Evolutionary conservation across 352 stramenopile species (phyloP).

Genomic region (Pilasporangium apinafurcum): DNA sequence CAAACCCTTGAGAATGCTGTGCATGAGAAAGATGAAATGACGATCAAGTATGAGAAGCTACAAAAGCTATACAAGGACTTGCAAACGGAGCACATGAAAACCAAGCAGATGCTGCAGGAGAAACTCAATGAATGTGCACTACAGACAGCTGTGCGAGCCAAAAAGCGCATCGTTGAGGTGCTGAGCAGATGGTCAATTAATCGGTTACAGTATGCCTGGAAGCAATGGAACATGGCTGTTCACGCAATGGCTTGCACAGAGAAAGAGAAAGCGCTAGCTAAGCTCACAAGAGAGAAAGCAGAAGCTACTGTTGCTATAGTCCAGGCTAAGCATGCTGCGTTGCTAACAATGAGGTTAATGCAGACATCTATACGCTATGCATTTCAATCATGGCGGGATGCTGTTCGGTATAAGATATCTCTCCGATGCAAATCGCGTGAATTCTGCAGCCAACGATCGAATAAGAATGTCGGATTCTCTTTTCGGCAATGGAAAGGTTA

Average conservation of each 20-base stretch:
- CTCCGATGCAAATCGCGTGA: not conserved
- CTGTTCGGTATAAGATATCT: not conserved
- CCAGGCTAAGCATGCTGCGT: not conserved
- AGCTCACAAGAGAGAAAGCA: constrained; percentile 1
- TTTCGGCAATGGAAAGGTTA: too few species aligned
- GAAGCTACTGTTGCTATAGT: too few species aligned
- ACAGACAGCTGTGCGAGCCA: constrained; percentile 10
- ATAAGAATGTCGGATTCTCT: too few species aligned
- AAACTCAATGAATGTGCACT: constrained; percentile 11
- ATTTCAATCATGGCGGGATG: constrained; percentile 1
- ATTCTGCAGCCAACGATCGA: not conserved
- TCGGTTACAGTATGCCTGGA: constrained; percentile 27
- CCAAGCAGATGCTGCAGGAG: constrained; percentile 11
- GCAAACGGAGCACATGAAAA: constrained; percentile 16
- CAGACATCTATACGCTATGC: not conserved
- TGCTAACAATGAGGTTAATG: not conserved
- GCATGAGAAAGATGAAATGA: constrained; percentile 65
- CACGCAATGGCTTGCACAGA: constrained; percentile 6
- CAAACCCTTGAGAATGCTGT: constrained; percentile 49
- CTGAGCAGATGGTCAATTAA: constrained; percentile 23
- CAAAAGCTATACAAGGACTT: constrained; percentile 25
- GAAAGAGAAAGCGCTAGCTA: constrained; percentile 1
- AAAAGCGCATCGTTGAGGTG: constrained; percentile 15
- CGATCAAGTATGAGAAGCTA: constrained; percentile 26
- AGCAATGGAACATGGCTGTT: constrained; percentile 18